These are phyloP conservation scores for Malus hybrid DNA, from an alignment of 331 rosid species.

Conservation along the genomic window DNA sequence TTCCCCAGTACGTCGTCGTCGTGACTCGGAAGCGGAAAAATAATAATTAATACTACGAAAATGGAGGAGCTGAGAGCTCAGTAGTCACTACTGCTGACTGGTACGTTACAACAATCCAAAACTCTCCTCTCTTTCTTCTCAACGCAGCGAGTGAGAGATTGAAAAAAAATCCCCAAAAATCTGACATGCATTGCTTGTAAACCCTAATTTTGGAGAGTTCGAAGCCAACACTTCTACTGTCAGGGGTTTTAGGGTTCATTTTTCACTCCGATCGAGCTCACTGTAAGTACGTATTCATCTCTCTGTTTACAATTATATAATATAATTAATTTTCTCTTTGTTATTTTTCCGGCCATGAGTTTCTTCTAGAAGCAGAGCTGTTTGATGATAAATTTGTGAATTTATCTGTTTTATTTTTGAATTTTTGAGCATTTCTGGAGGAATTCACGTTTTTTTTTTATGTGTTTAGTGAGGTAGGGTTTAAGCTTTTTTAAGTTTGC, in stretches of 20 bases:
- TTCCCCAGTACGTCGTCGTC: too few relatives aligned
- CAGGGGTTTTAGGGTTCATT: background rate
- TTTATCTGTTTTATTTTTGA: background rate
- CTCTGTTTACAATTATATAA: background rate
- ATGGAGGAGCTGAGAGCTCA: too few relatives aligned
- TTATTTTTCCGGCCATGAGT: background rate
- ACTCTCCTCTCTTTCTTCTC: background rate
- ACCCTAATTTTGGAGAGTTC: background rate
- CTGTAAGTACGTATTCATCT: background rate
- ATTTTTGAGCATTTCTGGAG: too few relatives aligned
- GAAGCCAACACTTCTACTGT: background rate
- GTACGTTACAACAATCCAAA: background rate
- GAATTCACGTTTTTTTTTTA: background rate
- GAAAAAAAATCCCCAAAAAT: background rate
- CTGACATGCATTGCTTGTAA: conserved; percentile 1
- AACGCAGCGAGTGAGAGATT: background rate
- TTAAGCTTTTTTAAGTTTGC: too few relatives aligned
- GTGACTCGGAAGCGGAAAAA: too few relatives aligned
- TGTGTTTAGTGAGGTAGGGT: too few relatives aligned
- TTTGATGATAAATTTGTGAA: background rate
- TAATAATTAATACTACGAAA: too few relatives aligned
- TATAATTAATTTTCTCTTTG: too few relatives aligned
- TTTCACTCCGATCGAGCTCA: background rate
- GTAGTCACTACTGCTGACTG: too few relatives aligned
- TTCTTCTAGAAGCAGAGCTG: background rate